Conservation (phyloP, 75 land plant species). For the Sequoia sempervirens region DNA sequence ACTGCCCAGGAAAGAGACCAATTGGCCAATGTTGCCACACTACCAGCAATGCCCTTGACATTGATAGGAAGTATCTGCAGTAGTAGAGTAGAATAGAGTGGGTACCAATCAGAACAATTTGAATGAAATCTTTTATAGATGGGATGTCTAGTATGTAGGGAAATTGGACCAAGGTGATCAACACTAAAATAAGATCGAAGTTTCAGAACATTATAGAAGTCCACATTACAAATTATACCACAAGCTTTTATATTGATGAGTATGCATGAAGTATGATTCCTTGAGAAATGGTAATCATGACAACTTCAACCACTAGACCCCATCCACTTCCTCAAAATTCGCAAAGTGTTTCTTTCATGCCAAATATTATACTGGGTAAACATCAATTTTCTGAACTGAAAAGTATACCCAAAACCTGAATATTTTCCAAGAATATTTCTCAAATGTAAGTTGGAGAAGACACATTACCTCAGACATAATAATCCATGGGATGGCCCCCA, state of each 20-base stretch:
- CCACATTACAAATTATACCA: neutral
- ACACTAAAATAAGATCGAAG: neutral
- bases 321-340: too few relatives aligned
- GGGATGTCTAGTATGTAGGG: neutral
- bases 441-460: neutral
- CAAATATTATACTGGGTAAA: neutral
- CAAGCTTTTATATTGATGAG: neutral
- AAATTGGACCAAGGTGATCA: neutral
- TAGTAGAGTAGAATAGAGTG: neutral
- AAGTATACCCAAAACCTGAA: neutral
- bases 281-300: neutral
- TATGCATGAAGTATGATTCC: neutral
- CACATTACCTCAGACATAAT: conserved; percentile 40
- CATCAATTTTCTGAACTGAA: conserved; percentile 1
- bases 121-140: neutral
- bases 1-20: too few relatives aligned
- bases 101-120: neutral
- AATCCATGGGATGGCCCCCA: conserved; percentile 49
- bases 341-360: neutral
- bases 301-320: neutral
- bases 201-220: neutral
- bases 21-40: too few relatives aligned
- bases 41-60: too few relatives aligned
- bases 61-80: conserved; percentile 36
- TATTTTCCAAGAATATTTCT: conserved; percentile 4